Evolutionary conservation across 345 rosid species (phyloP).

Genomic region (Nephelium lappaceum): DNA sequence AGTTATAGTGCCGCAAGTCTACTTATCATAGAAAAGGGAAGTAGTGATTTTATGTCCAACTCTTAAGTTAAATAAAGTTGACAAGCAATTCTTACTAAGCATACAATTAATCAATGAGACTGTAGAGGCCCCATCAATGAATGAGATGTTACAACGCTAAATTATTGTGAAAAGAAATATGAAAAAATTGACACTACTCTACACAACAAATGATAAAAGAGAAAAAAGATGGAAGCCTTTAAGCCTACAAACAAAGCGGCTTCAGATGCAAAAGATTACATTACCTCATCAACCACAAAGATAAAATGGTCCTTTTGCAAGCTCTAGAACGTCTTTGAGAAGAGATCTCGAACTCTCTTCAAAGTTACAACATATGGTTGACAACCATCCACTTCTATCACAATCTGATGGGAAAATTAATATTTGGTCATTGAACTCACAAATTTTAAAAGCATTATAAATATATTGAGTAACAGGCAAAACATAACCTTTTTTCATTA

Average conservation of each 20-base stretch:
- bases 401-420: conserved; percentile 49
- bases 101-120: background rate
- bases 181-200: background rate
- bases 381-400: conserved; percentile 82
- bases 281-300: conserved; percentile 86
- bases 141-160: too few relatives aligned
- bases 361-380: conserved; percentile 87
- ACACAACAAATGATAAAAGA: background rate
- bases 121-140: too few relatives aligned
- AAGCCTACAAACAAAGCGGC: background rate
- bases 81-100: background rate
- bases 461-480: background rate
- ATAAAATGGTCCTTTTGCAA: conserved; percentile 75
- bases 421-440: background rate
- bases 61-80: conserved; percentile 1
- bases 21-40: background rate
- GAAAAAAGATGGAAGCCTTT: background rate
- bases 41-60: background rate
- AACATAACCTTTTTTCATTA: conserved; percentile 48
- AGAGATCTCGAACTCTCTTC: conserved; percentile 78
- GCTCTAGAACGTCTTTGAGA: conserved; percentile 70
- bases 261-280: conserved; percentile 1
- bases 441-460: conserved; percentile 15
- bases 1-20: background rate
- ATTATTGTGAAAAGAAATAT: too few relatives aligned